Evolutionary conservation across 2,329 filamentous ascomycete species (phyloP).

Genomic region (Penicillium sp.): DNA sequence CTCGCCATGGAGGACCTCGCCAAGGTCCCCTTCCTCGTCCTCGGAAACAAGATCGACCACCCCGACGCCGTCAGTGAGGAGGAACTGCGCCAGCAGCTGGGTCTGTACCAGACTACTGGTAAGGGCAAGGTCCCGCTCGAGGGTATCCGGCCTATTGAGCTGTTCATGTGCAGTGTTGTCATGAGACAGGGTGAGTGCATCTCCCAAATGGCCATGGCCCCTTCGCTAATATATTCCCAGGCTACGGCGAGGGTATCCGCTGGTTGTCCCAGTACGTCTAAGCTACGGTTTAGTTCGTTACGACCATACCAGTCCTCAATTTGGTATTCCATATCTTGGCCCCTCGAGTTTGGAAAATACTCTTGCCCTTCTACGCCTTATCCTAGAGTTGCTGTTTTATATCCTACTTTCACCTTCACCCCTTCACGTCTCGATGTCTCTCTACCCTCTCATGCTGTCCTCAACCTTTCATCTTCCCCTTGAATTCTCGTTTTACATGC

Average conservation of each 20-base stretch:
- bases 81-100: slow-evolving; percentile 84
- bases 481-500: slow-evolving; percentile 2
- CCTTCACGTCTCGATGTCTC: not conserved
- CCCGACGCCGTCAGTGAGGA: slow-evolving; percentile 93
- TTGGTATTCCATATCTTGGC: not conserved
- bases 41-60: slow-evolving; percentile 99
- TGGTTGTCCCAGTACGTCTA: slow-evolving; percentile 92
- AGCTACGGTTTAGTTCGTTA: slow-evolving; percentile 19
- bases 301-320: not conserved
- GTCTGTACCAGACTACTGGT: slow-evolving; percentile 91
- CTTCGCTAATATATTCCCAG: slow-evolving; percentile 36
- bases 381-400: not conserved
- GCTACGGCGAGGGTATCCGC: slow-evolving; percentile 83
- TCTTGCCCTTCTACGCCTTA: not conserved
- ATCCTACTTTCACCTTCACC: not conserved
- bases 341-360: not conserved
- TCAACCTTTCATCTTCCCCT: not conserved
- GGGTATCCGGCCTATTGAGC: slow-evolving; percentile 89
- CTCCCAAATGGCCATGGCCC: not conserved
- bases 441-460: not conserved
- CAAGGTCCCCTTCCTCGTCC: slow-evolving; percentile 92
- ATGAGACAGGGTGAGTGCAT: slow-evolving; percentile 74
- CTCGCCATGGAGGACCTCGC: slow-evolving; percentile 93
- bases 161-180: slow-evolving; percentile 99
- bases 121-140: slow-evolving; percentile 92